These are phyloP conservation scores for Termitomyces sp. DNA, from an alignment of 768 basidiomycete genomes.

Conservation along the genomic window DNA sequence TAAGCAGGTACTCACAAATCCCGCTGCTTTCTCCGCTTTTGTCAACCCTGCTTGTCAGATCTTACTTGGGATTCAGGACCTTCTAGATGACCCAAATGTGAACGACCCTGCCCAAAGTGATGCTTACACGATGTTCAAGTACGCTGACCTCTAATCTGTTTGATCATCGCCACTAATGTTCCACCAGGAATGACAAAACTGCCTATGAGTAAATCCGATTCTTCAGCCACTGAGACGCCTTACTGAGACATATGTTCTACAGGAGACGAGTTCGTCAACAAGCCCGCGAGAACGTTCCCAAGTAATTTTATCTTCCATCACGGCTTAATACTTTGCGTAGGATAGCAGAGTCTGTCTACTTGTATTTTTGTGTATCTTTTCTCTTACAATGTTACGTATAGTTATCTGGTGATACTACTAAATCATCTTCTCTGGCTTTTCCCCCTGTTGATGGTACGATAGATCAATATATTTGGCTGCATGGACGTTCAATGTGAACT, in stretches of 20 bases:
- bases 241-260: not conserved
- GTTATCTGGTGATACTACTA: not conserved
- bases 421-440: not conserved
- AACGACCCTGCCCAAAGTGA: conserved; percentile 98
- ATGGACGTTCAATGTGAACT: not conserved
- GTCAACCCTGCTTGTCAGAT: conserved; percentile 50
- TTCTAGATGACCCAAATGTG: conserved; percentile 93
- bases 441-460: not conserved
- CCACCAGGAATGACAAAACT: conserved; percentile 78
- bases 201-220: conserved; percentile 75
- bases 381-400: conserved; percentile 2
- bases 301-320: conserved; percentile 39
- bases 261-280: conserved; percentile 81
- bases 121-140: conserved; percentile 99
- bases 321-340: not conserved
- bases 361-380: conserved; percentile 3
- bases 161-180: conserved; percentile 8
- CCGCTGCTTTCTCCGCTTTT: not conserved
- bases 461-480: not conserved
- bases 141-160: conserved; percentile 23
- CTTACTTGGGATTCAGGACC: conserved; percentile 90
- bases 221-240: not conserved
- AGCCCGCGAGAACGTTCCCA: conserved; percentile 86
- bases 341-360: not conserved
- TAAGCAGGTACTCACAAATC: conserved; percentile 68